Evolutionary conservation across 2,329 filamentous ascomycete species (phyloP).

Genomic region (Hypoxylon sp.): DNA sequence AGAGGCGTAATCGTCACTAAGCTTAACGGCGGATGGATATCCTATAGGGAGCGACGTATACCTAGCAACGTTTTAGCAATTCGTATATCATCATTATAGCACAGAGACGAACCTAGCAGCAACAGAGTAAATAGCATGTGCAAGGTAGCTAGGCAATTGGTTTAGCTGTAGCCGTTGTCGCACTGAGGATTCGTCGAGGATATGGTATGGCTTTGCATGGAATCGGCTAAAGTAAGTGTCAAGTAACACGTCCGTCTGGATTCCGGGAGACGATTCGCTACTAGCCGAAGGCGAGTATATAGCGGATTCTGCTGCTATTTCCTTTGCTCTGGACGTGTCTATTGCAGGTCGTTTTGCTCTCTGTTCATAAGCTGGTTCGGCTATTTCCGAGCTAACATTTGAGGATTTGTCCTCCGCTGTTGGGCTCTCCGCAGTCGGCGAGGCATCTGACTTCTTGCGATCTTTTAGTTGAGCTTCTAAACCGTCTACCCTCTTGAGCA

Average conservation of each 20-base stretch:
- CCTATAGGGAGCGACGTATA: conserved; percentile 74
- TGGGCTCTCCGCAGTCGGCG: conserved; percentile 50
- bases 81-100: conserved; percentile 10
- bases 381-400: conserved; percentile 32
- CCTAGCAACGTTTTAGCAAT: conserved; percentile 53
- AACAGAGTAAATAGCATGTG: conserved; percentile 68
- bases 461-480: conserved; percentile 82
- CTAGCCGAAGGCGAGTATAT: conserved; percentile 53
- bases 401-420: conserved; percentile 42
- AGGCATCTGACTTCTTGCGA: conserved; percentile 60
- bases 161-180: conserved; percentile 75
- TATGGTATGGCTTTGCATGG: conserved; percentile 83
- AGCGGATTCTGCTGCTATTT: conserved; percentile 48
- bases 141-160: conserved; percentile 66
- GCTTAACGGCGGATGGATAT: conserved; percentile 71
- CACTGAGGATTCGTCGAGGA: conserved; percentile 79
- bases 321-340: conserved; percentile 49
- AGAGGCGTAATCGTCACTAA: conserved; percentile 77
- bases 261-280: conserved; percentile 56
- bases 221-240: conserved; percentile 83
- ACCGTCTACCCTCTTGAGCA: conserved; percentile 85
- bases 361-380: conserved; percentile 48
- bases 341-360: conserved; percentile 52
- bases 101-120: conserved; percentile 62
- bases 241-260: conserved; percentile 70